phyloP scores from a whole-genome alignment of 2,329 filamentous ascomycete genomes.

The Parastagonospora nodorum region DNA sequence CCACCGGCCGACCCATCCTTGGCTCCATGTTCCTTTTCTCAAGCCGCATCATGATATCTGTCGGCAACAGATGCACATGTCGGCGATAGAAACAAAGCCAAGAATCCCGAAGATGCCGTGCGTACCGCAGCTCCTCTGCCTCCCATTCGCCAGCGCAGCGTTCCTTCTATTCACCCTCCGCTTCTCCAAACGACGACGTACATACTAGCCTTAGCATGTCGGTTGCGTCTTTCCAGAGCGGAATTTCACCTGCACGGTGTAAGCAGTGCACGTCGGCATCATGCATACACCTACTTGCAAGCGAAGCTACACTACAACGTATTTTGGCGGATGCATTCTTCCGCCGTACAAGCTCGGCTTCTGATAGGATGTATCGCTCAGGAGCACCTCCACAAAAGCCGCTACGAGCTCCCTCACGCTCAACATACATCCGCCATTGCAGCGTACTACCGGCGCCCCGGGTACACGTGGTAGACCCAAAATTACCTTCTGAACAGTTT shows the following conservation, averaged over 20 bases:
- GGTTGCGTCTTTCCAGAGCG: neutral
- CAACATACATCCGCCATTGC: conserved; percentile 3
- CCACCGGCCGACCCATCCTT: too few relatives aligned
- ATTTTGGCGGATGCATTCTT: conserved; percentile 2
- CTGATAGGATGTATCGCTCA: conserved; percentile 2
- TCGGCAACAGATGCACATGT: too few relatives aligned
- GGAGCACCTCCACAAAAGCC: neutral
- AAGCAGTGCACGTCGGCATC: neutral
- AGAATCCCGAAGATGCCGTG: too few relatives aligned
- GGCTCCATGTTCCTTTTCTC: too few relatives aligned
- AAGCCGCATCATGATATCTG: too few relatives aligned
- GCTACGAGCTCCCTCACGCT: conserved; percentile 1
- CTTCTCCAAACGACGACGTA: neutral
- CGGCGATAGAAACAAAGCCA: too few relatives aligned
- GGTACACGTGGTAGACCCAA: conserved; percentile 1
- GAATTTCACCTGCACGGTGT: neutral
- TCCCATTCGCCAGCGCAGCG: too few relatives aligned
- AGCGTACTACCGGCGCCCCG: neutral
- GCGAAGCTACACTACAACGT: neutral
- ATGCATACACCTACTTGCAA: conserved; percentile 1
- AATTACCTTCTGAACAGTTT: neutral
- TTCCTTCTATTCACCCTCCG: neutral
- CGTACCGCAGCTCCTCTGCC: too few relatives aligned
- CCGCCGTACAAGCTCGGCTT: neutral
- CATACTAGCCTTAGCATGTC: neutral